Evolutionary conservation across 2,329 filamentous ascomycete genomes (phyloP).

Genomic region (Monosporascus sp.): DNA sequence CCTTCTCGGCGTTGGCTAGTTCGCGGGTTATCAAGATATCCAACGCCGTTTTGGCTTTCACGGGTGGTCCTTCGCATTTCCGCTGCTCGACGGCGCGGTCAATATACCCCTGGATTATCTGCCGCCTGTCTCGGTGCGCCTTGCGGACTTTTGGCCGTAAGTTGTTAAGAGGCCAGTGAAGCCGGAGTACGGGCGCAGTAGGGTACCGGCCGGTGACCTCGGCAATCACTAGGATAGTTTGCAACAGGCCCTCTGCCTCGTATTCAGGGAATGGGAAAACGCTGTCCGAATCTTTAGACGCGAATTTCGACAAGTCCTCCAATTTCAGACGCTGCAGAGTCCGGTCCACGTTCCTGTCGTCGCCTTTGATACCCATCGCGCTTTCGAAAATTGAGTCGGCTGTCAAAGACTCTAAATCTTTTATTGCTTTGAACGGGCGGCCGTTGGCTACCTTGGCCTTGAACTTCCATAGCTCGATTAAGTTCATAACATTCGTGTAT

Average conservation of each 20-base stretch:
- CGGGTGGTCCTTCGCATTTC: conserved; percentile 3
- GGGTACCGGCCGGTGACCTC: neutral
- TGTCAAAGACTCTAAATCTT: conserved; percentile 25
- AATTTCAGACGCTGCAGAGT: neutral
- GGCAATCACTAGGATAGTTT: neutral
- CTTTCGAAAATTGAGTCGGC: conserved; percentile 26
- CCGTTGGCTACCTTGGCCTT: conserved; percentile 23
- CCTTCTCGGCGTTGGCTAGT: conserved; percentile 7
- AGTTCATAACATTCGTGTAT: conserved; percentile 20
- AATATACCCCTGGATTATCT: conserved; percentile 6
- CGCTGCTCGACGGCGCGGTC: conserved; percentile 5
- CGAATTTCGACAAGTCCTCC: neutral
- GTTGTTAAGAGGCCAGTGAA: neutral
- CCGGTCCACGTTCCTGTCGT: neutral
- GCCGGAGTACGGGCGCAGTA: neutral
- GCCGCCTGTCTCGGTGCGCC: neutral
- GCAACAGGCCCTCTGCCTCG: neutral
- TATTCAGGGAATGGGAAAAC: neutral
- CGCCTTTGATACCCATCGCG: conserved; percentile 5
- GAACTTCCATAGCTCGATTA: conserved; percentile 28
- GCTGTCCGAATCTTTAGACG: neutral
- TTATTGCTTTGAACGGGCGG: conserved; percentile 23
- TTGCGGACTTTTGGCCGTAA: neutral
- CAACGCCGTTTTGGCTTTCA: conserved; percentile 6
- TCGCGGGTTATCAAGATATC: conserved; percentile 12